Percentiles rank a stretch among this genome's conserved stretches.
These are phyloP conservation scores for Dittrichia graveolens DNA, from an alignment of 129 eudicot species.

Conservation along the genomic window DNA sequence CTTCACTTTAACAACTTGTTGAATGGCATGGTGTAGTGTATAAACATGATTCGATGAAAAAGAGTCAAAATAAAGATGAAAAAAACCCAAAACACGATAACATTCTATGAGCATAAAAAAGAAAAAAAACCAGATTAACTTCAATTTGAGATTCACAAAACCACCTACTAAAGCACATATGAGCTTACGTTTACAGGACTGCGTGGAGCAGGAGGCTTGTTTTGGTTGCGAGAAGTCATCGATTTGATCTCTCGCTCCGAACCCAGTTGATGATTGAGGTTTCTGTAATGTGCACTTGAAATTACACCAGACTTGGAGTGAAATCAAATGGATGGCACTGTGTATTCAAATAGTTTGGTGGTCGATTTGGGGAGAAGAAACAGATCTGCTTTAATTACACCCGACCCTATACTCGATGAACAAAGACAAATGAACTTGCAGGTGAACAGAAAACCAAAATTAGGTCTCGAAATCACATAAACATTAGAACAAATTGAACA, in stretches of 20 bases:
- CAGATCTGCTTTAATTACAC: no score
- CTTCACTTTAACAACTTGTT: background rate
- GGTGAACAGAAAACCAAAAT: no score
- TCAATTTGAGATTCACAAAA: background rate
- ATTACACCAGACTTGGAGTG: constrained; percentile 21
- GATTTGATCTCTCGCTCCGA: background rate
- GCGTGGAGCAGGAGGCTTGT: constrained; percentile 53
- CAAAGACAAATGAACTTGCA: no score
- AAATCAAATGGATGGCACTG: constrained; percentile 1
- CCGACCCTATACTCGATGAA: no score
- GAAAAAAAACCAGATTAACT: background rate
- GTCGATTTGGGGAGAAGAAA: constrained; percentile 29
- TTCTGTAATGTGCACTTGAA: constrained; percentile 13
- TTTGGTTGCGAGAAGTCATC: constrained; percentile 63
- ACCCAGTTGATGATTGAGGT: constrained; percentile 15
- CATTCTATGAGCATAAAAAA: background rate
- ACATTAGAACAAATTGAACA: no score
- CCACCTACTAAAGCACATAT: background rate
- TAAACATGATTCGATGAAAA: background rate
- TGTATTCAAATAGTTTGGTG: constrained; percentile 7
- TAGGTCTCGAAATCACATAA: no score
- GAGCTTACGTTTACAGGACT: constrained; percentile 45
- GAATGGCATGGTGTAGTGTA: background rate
- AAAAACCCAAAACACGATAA: no score
- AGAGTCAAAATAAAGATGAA: no score